Evolutionary conservation across 2,329 filamentous ascomycete species (phyloP).

Genomic region (Penicillium palitans): DNA sequence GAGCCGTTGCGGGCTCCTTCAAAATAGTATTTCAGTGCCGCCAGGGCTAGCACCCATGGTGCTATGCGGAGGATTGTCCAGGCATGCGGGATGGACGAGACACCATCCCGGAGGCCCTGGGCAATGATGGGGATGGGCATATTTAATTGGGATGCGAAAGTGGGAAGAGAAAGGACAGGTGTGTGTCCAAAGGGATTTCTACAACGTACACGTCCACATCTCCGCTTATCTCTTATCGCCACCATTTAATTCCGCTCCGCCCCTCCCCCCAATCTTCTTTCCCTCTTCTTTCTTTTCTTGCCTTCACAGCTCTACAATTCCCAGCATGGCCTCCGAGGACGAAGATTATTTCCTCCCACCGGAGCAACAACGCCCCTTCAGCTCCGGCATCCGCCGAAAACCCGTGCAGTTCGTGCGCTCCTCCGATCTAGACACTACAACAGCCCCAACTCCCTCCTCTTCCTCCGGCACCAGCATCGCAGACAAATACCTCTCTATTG

Average conservation of each 20-base stretch:
- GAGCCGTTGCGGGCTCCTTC: slow-evolving; percentile 71
- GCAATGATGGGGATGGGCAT: slow-evolving; percentile 65
- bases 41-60: slow-evolving; percentile 54
- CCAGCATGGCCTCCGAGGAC: slow-evolving; percentile 46
- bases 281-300: background rate
- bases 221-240: slow-evolving; percentile 24
- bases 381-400: slow-evolving; percentile 63
- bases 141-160: slow-evolving; percentile 18
- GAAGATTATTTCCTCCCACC: slow-evolving; percentile 60
- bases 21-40: slow-evolving; percentile 71
- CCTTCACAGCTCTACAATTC: slow-evolving; percentile 1
- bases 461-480: slow-evolving; percentile 34
- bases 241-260: slow-evolving; percentile 2
- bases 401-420: slow-evolving; percentile 61
- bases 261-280: background rate
- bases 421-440: slow-evolving; percentile 38
- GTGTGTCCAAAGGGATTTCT: slow-evolving; percentile 6
- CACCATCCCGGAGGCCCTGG: slow-evolving; percentile 56
- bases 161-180: slow-evolving; percentile 11
- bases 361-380: slow-evolving; percentile 60
- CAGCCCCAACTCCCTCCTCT: slow-evolving; percentile 28
- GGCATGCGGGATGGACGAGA: slow-evolving; percentile 55
- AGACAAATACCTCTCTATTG: slow-evolving; percentile 50
- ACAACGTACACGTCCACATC: slow-evolving; percentile 3
- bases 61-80: slow-evolving; percentile 55